Evolutionary conservation across 768 basidiomycete species (phyloP).

Genomic region (Hypholoma sublateritium): DNA sequence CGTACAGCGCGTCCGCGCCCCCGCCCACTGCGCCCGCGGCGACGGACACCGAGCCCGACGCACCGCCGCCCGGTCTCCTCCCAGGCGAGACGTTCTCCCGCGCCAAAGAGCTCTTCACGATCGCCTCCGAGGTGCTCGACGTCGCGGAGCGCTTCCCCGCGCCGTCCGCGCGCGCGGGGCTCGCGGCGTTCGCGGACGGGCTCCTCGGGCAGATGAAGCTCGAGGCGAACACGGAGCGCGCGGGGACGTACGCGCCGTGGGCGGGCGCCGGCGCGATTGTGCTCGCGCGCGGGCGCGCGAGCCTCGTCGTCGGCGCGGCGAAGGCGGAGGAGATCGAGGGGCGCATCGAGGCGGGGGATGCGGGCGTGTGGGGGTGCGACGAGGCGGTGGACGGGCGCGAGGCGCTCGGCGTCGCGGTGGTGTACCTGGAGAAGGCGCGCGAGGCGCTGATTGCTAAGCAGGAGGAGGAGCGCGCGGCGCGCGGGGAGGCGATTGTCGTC

Average conservation of each 20-base stretch:
- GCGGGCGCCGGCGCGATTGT: conserved; percentile 26
- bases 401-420: conserved; percentile 43
- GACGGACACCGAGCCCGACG: conserved; percentile 8
- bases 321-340: conserved; percentile 54
- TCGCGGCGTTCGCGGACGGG: conserved; percentile 62
- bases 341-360: conserved; percentile 39
- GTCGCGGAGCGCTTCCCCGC: conserved; percentile 55
- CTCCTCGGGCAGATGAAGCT: conserved; percentile 65
- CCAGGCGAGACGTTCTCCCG: conserved; percentile 44
- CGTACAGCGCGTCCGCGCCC: neutral
- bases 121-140: conserved; percentile 60
- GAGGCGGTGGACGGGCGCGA: conserved; percentile 59
- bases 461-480: conserved; percentile 6
- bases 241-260: conserved; percentile 49
- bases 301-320: conserved; percentile 57
- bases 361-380: conserved; percentile 35
- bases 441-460: conserved; percentile 17
- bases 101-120: conserved; percentile 58
- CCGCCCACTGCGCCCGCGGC: neutral
- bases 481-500: neutral
- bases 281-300: conserved; percentile 50
- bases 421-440: conserved; percentile 41
- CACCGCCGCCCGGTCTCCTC: conserved; percentile 10
- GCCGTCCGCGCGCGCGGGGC: conserved; percentile 46
- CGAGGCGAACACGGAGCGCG: conserved; percentile 55